Conservation (phyloP, 1,284 basidiomycete genomes). For the Crepidotus sp. region DNA sequence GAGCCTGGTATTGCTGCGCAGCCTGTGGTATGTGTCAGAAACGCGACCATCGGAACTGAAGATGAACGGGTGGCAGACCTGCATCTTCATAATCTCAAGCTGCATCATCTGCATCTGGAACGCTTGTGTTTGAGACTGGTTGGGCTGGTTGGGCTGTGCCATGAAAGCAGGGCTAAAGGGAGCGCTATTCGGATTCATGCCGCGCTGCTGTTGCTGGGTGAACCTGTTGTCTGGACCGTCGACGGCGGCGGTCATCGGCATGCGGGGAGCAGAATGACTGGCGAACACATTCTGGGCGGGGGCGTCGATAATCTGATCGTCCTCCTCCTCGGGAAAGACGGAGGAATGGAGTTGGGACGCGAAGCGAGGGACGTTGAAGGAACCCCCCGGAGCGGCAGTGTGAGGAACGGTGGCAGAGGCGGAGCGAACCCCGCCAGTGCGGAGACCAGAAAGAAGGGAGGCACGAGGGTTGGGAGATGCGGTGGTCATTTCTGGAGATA, state of each 20-base stretch:
- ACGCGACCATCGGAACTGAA: constrained; percentile 4
- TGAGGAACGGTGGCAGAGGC: constrained; percentile 55
- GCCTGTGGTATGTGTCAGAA: constrained; percentile 7
- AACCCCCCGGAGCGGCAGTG: constrained; percentile 54
- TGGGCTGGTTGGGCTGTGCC: constrained; percentile 30
- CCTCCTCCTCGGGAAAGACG: constrained; percentile 47
- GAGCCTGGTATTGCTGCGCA: constrained; percentile 27
- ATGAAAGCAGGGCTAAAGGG: constrained; percentile 46
- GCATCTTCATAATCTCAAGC: constrained; percentile 68
- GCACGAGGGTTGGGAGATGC: constrained; percentile 51
- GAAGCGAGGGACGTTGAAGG: constrained; percentile 54
- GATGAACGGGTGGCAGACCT: constrained; percentile 37
- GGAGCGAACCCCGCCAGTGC: constrained; percentile 74
- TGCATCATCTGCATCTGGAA: constrained; percentile 76
- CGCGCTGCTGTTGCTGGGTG: constrained; percentile 29
- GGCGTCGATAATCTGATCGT: constrained; percentile 38
- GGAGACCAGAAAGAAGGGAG: constrained; percentile 74
- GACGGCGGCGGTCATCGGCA: constrained; percentile 59
- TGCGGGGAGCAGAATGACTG: constrained; percentile 32
- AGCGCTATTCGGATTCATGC: constrained; percentile 49
- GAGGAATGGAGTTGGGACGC: constrained; percentile 32
- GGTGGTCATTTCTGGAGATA: constrained; percentile 46
- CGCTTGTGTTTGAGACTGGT: constrained; percentile 24
- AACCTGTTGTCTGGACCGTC: constrained; percentile 41
- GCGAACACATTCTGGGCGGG: constrained; percentile 33